phyloP scores from a whole-genome alignment of 495 filamentous ascomycete species.

The Cairneyella variabilis region DNA sequence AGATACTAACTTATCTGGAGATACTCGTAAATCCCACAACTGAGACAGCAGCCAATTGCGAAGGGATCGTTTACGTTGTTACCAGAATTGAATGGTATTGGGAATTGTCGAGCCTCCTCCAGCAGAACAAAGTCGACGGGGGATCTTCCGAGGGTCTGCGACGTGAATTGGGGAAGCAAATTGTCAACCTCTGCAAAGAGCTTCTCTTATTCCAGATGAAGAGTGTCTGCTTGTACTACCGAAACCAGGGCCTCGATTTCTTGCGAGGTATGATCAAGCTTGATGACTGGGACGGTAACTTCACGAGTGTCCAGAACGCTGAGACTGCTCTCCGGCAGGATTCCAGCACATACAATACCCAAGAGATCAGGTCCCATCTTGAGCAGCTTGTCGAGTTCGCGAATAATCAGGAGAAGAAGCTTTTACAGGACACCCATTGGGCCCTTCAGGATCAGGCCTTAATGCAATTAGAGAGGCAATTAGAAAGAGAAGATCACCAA shows the following conservation, averaged over 20 bases:
- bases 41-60: constrained; percentile 15
- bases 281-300: neutral
- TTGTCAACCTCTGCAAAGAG: neutral
- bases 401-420: no score
- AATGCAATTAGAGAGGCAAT: no score
- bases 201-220: neutral
- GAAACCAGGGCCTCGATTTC: neutral
- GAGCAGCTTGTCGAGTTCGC: no score
- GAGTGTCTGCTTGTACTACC: neutral
- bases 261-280: neutral
- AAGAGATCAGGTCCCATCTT: no score
- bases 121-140: constrained; percentile 14
- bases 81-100: constrained; percentile 36
- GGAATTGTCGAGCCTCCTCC: constrained; percentile 26
- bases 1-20: no score
- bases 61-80: constrained; percentile 29
- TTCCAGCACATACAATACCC: neutral
- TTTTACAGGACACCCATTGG: no score
- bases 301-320: neutral
- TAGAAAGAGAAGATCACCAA: no score
- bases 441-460: no score
- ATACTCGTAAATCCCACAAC: constrained; percentile 10
- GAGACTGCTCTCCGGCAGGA: neutral
- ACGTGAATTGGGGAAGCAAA: neutral
- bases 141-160: neutral